These are phyloP conservation scores for Metarhizium anisopliae DNA, from an alignment of 2,329 filamentous ascomycete genomes.

Conservation along the genomic window DNA sequence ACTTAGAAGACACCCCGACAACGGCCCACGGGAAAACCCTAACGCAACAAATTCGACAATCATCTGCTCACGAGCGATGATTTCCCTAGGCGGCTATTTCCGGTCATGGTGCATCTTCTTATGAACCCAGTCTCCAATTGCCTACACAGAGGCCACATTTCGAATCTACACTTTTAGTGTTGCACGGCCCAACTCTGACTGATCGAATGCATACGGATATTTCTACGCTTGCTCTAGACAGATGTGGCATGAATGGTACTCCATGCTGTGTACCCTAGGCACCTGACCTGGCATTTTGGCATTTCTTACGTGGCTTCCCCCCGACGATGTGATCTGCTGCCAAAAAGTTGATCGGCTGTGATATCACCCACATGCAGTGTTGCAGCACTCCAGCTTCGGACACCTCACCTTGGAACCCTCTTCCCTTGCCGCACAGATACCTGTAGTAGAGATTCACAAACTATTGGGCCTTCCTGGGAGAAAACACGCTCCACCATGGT, in stretches of 20 bases:
- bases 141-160: background rate
- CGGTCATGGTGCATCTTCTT: background rate
- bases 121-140: background rate
- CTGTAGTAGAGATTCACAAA: background rate
- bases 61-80: background rate
- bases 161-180: background rate
- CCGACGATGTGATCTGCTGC: background rate
- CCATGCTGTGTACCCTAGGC: background rate
- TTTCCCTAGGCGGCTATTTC: too few species aligned
- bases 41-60: background rate
- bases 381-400: background rate
- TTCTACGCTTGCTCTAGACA: too few species aligned
- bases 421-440: background rate
- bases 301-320: background rate
- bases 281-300: background rate
- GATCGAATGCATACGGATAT: background rate
- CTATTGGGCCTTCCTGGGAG: constrained; percentile 1
- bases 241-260: background rate
- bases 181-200: background rate
- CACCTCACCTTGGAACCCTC: background rate
- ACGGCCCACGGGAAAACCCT: too few species aligned
- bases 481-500: constrained; percentile 5
- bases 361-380: constrained; percentile 1
- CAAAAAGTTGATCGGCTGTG: background rate
- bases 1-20: background rate